A percentile compares a stretch with the other conserved stretches of the same genome.
phyloP scores from a whole-genome alignment of 306 rosid genomes.

The Cicer arietinum region DNA sequence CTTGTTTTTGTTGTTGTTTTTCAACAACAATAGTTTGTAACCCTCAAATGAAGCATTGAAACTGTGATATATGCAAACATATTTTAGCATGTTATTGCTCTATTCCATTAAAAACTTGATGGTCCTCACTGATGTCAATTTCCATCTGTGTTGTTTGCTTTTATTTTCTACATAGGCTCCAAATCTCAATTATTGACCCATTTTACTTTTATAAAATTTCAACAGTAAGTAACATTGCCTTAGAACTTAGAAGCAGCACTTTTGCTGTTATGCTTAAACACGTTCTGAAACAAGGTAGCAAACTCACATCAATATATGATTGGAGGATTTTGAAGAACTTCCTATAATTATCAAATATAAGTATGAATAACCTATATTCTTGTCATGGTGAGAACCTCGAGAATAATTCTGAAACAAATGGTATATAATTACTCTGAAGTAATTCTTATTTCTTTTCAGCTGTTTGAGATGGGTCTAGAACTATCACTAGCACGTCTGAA shows the following conservation, averaged over 20 bases:
- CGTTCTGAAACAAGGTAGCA: constrained; percentile 12
- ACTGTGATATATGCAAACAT: constrained; percentile 27
- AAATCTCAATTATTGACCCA: constrained; percentile 5
- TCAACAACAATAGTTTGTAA: constrained; percentile 22
- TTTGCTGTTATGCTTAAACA: constrained; percentile 26
- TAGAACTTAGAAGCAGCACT: constrained; percentile 23
- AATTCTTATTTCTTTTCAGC: constrained; percentile 60
- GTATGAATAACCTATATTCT: constrained; percentile 7
- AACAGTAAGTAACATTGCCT: constrained; percentile 3
- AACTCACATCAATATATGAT: constrained; percentile 5
- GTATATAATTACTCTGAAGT: constrained; percentile 30
- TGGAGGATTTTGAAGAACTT: constrained; percentile 37
- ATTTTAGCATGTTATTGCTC: constrained; percentile 18
- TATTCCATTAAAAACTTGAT: constrained; percentile 2
- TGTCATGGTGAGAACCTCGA: constrained; percentile 16
- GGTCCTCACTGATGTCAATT: constrained; percentile 24
- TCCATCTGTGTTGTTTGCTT: neutral
- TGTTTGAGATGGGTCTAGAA: constrained; percentile 99
- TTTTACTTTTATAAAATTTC: constrained; percentile 5
- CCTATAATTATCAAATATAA: constrained; percentile 21
- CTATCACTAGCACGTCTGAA: constrained; percentile 97
- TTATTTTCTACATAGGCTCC: constrained; percentile 12
- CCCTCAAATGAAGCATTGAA: constrained; percentile 31
- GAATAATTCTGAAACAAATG: constrained; percentile 15
- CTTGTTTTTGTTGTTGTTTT: neutral